Evolutionary conservation across 305 asterid species (phyloP), one percentile per base, ranked within the genome.

Genomic region (Fraxinus baroniana): DNA sequence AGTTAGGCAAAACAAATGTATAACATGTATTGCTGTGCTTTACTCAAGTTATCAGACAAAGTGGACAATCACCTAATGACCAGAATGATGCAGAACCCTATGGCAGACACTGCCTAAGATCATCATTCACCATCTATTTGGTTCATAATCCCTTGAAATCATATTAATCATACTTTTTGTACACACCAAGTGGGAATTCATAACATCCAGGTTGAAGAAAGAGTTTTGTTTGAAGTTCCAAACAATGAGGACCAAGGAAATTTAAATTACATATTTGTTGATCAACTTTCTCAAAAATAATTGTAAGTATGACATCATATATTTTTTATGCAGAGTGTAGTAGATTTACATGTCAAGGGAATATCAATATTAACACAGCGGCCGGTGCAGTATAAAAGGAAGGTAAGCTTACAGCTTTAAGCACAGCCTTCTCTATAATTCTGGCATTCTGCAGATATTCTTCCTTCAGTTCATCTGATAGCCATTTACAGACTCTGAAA

Each of bases 401-500:
- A 80, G 88, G 84, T 84, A 71, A 84, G 71, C 89, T 89, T 88
- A 94, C 98, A 87, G 98, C 93, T 92, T 90, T 89, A 83, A 93
- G 90, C 77, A 92, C 86, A 18, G 97, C 92, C 68, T 93, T 90
- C 89, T 91, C 95, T 86, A 91, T 89, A 18, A 81, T 85, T 84
- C 78, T 84, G 64, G 91, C 94, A 85, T 83, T 89, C 85, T 86
- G 93, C 83, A 87, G 84, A 87, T 87, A 92, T 85, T 90, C 97
- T 82, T 78, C 89, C 89, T 90, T 90, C 91, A 91, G 85, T 79
- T 92, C 91, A 83, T 84, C 89, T 0, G 93, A 81, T 70, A 94
- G 84, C 97, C 97, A 94, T 79, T 87, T 88, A 84, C 97, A 94
- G 78, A 64, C 88, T 85, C 98, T 93, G 97, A 79, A 86, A 83